Base-by-base conservation (phyloP, 768 basidiomycete species). In the Psilocybe tampanensis region DNA sequence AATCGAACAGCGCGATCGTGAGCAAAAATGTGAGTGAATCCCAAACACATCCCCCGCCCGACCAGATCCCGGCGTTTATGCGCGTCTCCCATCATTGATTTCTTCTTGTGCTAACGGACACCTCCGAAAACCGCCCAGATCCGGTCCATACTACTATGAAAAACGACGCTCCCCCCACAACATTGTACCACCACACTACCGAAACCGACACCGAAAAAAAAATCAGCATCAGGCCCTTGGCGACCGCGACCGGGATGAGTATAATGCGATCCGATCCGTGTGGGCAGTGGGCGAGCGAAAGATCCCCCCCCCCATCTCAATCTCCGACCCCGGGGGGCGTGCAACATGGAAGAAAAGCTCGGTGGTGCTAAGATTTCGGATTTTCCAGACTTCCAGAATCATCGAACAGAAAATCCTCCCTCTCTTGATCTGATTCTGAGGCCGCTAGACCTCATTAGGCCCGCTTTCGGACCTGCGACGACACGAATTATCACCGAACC, bases 1-100 rank as follows among this genome's bases (percentile, higher is more conserved):
- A 4, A 29, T 54, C 34, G 23, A 52, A 63, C 69, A 88, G 87
- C 70, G 76, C 86, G 54, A 82, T 88, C 61, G 82, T 89, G 64
- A 87, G 82, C 78, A 85, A 80, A 65, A 88, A 87, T 59, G 87
- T 89, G 74, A 76, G 87, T 86, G 11, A 52, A n/a, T 23, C 32
- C n/a, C n/a, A n/a, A n/a, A n/a, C n/a, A n/a, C n/a, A 24, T 43
- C 18, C 23, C 24, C 52, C 24, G 23, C 23, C 21, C 26, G n/a
- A n/a, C 32, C 18, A 15, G n/a, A 32, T 49, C 47, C 47, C 47
- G 47, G 33, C 17, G 18, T 21, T 49, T 49, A 22, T 44, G 43
- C 32, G 26, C 24, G 4, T 19, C 11, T 18, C 18, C 6, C 47
- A 13, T 18, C 8, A 22, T 24, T 51, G 34, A 18, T 43, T 42